Evolutionary conservation across 2,329 filamentous ascomycete species (phyloP), one percentile per base, ranked within the genome.

Genomic region (Dothideomycetidae sp.): DNA sequence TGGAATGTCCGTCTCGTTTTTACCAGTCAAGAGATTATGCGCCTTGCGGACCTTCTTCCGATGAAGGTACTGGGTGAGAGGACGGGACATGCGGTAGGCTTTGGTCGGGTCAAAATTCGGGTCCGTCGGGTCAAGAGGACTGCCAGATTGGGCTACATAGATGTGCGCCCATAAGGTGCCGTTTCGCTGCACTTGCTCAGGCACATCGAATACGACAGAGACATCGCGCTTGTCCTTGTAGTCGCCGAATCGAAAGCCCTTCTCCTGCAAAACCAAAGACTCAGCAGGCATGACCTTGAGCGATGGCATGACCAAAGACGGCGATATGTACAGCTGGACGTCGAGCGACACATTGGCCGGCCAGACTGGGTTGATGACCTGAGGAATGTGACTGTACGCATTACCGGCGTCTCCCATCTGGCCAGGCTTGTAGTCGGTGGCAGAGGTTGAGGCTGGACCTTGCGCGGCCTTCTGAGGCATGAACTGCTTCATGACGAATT

Each of bases 101-200:
- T 73, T 78, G 5, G 70, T 68, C 0, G 75, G 63, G 54, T 92
- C 81, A 56, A 83, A 98, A 41, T 67, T 68, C 1, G 74, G 64
- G 39, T 73, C 70, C 7, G 69, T 69, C 2, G 88, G 88, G 51
- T 96, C 88, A 19, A 93, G 63, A 39, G 72, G 68, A 42, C 73
- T 72, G 37, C 86, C 88, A 7, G 75, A 63, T 46, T 93, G 72
- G 9, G 75, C 83, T 43, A 96, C 66, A 51, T 85, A 93, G 59
- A 96, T 92, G 58, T 98, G 90, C 2, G 82, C 88, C 76, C 83
- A 94, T 7, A 98, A 70, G 1, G 88, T 94, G 21, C 83, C 85
- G 55, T 96, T 96, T 48, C 85, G 71, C 65, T 94, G 86, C 0
- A 93, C 85, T 29, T 73, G 68, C 44, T 68, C 66, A 2, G 90